A percentile compares a stretch with the other conserved stretches of the same genome.
Evolutionary conservation across 495 filamentous ascomycete genomes (phyloP).

Genomic region (Penicillium lagena): DNA sequence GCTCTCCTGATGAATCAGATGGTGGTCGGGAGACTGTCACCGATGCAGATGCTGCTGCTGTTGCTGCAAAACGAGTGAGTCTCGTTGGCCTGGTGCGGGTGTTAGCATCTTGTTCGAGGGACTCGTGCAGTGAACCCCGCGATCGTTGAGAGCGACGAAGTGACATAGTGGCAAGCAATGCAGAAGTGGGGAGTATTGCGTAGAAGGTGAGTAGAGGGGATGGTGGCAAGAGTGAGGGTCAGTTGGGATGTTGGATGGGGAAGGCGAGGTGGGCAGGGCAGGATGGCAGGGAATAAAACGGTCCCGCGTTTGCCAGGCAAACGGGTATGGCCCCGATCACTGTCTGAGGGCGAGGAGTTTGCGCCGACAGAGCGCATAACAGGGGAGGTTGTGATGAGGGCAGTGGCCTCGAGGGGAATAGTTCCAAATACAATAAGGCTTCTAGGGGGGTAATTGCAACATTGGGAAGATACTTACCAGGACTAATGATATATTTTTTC

Average conservation of each 20-base stretch:
- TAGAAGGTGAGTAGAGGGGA: not conserved
- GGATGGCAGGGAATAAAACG: not conserved
- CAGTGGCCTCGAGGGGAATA: not conserved
- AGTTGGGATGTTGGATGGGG: not conserved
- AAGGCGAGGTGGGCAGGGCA: not conserved
- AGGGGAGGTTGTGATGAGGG: conserved; percentile 9
- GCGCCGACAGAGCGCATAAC: conserved; percentile 23
- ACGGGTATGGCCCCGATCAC: too few relatives aligned
- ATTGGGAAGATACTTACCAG: not conserved
- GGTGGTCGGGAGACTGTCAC: conserved; percentile 51
- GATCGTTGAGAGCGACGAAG: conserved; percentile 45
- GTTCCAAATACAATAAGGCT: not conserved
- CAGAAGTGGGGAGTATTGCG: not conserved
- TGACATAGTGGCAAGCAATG: conserved; percentile 30
- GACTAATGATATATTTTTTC: not conserved
- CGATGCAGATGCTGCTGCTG: conserved; percentile 18
- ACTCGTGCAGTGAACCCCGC: conserved; percentile 32
- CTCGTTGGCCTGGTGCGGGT: conserved; percentile 26
- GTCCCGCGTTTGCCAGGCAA: too few relatives aligned
- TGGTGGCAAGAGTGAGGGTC: not conserved
- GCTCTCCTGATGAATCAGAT: conserved; percentile 48
- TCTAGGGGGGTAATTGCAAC: not conserved
- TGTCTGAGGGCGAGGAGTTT: conserved; percentile 1
- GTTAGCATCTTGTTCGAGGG: conserved; percentile 35
- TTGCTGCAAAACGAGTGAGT: conserved; percentile 27